Base-by-base conservation (phyloP, 768 basidiomycete genomes). In the Termitomyces heimii region DNA sequence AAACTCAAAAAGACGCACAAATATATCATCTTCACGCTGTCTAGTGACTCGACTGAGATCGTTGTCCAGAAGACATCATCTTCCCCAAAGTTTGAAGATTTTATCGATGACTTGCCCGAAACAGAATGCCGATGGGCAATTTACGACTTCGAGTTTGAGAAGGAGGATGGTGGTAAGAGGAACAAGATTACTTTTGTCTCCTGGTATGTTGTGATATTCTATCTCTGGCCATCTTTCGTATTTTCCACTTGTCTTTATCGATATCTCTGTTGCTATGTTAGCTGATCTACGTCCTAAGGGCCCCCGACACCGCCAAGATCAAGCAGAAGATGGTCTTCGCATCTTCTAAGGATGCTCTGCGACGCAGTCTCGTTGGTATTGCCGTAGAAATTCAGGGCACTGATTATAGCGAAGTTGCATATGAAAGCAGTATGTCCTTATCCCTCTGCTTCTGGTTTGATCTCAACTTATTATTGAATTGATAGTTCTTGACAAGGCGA, bases 281-380 rank as follows among this genome's bases (percentile, higher is more conserved):
- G 54, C 71, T 73, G 60, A 76, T 70, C 46, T 53, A 16, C 20
- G 39, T 58, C 55, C 66, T 68, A 66, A 98, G 96, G 96, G 81
- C 85, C 20, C 95, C 96, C 61, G 93, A 95, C 66, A 73, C 70
- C 43, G 86, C 93, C 42, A 89, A 83, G 74, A 80, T 95, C 72
- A 94, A 89, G 75, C 78, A 83, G 68, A 98, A 95, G 86, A 98
- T 98, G 94, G 65, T 97, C 64, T 89, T 83, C 73, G 88, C 96
- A 3, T 86, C 92, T 18, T 98, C 95, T 53, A 87, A 84, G 68
- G 89, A 93, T 28, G 86, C 86, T 5, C 73, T 99, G 62, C 82
- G 83, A 65, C 82, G 80, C 54, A 68, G 81, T 32, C 80, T 98
- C 29, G 82, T 82, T 26, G 96, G 94, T 54, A 80, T 97, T 62